Percentiles rank a stretch among this genome's conserved stretches.
These are phyloP conservation scores for Phytophthora ramorum DNA, from an alignment of 352 stramenopile genomes.

Conservation along the genomic window DNA sequence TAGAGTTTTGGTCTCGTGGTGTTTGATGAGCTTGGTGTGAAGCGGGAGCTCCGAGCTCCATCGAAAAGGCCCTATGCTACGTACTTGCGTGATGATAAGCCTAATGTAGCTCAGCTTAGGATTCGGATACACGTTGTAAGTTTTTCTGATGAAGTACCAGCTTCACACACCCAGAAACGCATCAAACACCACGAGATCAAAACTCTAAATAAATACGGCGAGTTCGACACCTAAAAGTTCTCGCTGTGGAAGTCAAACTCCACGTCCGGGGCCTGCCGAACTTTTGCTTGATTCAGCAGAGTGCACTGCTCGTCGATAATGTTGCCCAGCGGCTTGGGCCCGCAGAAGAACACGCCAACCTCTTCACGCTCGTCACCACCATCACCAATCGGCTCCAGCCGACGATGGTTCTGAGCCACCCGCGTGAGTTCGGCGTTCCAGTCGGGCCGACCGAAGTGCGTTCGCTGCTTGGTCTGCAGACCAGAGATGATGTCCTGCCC, in stretches of 20 bases:
- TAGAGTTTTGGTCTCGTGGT: too few species aligned
- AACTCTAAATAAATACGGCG: not conserved
- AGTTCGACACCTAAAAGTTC: constrained; percentile 50
- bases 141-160: too few species aligned
- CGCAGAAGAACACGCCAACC: constrained; percentile 85
- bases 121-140: too few species aligned
- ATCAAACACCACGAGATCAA: too few species aligned
- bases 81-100: too few species aligned
- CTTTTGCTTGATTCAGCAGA: constrained; percentile 57
- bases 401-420: constrained; percentile 55
- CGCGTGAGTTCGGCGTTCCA: constrained; percentile 74
- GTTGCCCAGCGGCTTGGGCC: constrained; percentile 62
- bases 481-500: constrained; percentile 78
- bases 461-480: constrained; percentile 74
- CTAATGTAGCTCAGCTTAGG: too few species aligned
- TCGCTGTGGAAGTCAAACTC: constrained; percentile 80
- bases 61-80: too few species aligned
- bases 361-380: constrained; percentile 54
- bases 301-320: constrained; percentile 70
- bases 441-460: constrained; percentile 78
- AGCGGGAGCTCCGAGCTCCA: too few species aligned
- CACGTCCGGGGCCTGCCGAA: constrained; percentile 39
- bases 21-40: too few species aligned
- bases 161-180: too few species aligned
- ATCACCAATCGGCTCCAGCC: constrained; percentile 33